Evolutionary conservation across 2,329 filamentous ascomycete species (phyloP).

Genomic region (Myriosclerotinia scirpicola): DNA sequence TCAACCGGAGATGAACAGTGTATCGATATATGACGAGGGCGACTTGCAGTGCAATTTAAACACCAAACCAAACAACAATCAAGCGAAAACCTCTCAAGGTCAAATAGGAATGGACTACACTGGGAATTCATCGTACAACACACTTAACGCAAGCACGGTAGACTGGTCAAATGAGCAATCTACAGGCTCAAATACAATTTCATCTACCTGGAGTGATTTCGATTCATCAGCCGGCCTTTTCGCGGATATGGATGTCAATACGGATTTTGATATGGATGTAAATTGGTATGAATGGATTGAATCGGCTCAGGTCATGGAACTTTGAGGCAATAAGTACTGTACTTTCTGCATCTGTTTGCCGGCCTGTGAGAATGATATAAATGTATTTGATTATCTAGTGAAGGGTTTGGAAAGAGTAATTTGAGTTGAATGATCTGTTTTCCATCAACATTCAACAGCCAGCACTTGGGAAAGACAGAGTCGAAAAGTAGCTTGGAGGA

Average conservation of each 20-base stretch:
- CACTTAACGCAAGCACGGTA: neutral
- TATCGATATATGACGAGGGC: neutral
- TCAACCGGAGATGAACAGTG: neutral
- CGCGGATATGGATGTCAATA: constrained; percentile 34
- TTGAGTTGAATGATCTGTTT: no score
- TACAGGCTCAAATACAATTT: constrained; percentile 27
- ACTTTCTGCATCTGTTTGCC: neutral
- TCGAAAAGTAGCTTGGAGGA: no score
- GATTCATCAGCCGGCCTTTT: constrained; percentile 32
- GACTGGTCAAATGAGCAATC: neutral
- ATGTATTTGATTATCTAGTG: no score
- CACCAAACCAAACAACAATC: neutral
- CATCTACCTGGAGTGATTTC: constrained; percentile 37
- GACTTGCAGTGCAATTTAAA: constrained; percentile 6
- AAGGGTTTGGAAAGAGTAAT: no score
- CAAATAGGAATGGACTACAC: constrained; percentile 12
- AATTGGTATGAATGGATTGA: constrained; percentile 45
- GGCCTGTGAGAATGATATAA: neutral
- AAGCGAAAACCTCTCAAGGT: constrained; percentile 7
- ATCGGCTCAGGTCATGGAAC: constrained; percentile 38
- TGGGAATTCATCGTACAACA: constrained; percentile 20
- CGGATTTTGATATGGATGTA: constrained; percentile 41
- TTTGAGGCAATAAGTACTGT: neutral
- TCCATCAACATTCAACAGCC: no score
- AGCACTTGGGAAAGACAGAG: no score